These are phyloP conservation scores for Sporothrix brunneoviolacea DNA, from an alignment of 2,329 filamentous ascomycete genomes.

Conservation along the genomic window DNA sequence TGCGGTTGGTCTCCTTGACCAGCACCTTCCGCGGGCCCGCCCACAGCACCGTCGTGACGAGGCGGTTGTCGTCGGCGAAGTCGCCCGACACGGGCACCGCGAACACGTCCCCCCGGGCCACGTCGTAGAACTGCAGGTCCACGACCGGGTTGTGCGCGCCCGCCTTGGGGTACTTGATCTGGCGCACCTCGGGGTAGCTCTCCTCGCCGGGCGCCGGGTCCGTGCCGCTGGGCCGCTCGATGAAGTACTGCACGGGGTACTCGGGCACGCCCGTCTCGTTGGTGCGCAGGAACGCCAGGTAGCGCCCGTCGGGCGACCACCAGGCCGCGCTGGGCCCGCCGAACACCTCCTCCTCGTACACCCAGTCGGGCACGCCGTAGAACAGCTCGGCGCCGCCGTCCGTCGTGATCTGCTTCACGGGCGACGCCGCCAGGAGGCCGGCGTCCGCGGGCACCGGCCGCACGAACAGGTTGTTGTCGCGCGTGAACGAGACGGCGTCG, in stretches of 20 bases:
- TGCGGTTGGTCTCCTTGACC: slow-evolving; percentile 86
- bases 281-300: slow-evolving; percentile 83
- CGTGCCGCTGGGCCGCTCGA: slow-evolving; percentile 75
- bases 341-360: slow-evolving; percentile 84
- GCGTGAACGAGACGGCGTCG: slow-evolving; percentile 81
- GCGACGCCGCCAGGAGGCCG: slow-evolving; percentile 21
- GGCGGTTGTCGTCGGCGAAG: slow-evolving; percentile 72
- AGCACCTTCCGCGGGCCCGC: slow-evolving; percentile 70
- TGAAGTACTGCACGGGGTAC: slow-evolving; percentile 88
- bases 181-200: slow-evolving; percentile 78
- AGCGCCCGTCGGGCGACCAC: slow-evolving; percentile 90
- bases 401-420: slow-evolving; percentile 65
- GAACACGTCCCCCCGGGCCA: slow-evolving; percentile 70
- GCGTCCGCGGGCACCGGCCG: slow-evolving; percentile 48
- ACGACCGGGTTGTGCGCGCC: slow-evolving; percentile 91
- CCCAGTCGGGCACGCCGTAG: slow-evolving; percentile 96
- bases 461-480: slow-evolving; percentile 84
- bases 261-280: slow-evolving; percentile 89
- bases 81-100: slow-evolving; percentile 69
- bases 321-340: slow-evolving; percentile 75
- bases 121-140: slow-evolving; percentile 80
- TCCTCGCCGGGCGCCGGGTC: slow-evolving; percentile 65
- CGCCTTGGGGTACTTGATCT: slow-evolving; percentile 97
- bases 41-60: slow-evolving; percentile 94
- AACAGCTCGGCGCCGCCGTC: slow-evolving; percentile 87